Percentiles rank a stretch among this genome's conserved stretches.
phyloP scores from a whole-genome alignment of 2,329 filamentous ascomycete species.

The Fusarium torulosum region DNA sequence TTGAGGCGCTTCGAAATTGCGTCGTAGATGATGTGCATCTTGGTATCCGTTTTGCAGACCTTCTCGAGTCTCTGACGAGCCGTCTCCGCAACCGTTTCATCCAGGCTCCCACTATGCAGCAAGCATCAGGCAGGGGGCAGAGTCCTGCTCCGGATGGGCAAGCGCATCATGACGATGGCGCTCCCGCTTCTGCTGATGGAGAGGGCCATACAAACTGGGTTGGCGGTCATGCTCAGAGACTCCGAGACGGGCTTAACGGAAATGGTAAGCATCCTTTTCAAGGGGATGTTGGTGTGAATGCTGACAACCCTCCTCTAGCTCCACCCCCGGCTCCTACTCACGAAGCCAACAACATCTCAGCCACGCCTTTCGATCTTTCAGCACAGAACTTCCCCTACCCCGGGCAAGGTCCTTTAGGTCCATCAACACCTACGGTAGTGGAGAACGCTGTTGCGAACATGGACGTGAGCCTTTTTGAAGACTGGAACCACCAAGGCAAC shows the following conservation, averaged over 20 bases:
- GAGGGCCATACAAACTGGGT: constrained; percentile 51
- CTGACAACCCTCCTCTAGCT: constrained; percentile 49
- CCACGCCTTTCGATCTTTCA: constrained; percentile 71
- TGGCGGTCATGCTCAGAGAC: constrained; percentile 55
- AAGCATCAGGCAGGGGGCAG: constrained; percentile 57
- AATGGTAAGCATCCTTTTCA: constrained; percentile 50
- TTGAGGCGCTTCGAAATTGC: constrained; percentile 79
- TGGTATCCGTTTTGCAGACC: constrained; percentile 84
- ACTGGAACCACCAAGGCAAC: constrained; percentile 67
- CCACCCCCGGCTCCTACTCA: constrained; percentile 51
- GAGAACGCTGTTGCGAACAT: constrained; percentile 49
- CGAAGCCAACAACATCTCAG: constrained; percentile 68
- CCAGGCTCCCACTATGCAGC: constrained; percentile 67
- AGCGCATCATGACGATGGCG: constrained; percentile 46
- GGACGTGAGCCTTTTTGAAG: constrained; percentile 62
- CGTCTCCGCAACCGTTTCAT: constrained; percentile 81
- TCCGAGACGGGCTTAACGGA: constrained; percentile 57
- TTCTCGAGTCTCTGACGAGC: constrained; percentile 82
- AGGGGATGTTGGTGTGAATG: not conserved
- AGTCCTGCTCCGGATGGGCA: constrained; percentile 55
- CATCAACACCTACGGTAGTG: constrained; percentile 62
- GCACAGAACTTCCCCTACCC: constrained; percentile 68
- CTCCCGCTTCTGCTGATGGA: constrained; percentile 44
- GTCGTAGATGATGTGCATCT: constrained; percentile 89
- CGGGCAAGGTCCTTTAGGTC: constrained; percentile 62